A percentile compares a stretch with the other conserved stretches of the same genome.
Conservation (phyloP, 495 filamentous ascomycete species). For the Trichoderma orchidacearum region DNA sequence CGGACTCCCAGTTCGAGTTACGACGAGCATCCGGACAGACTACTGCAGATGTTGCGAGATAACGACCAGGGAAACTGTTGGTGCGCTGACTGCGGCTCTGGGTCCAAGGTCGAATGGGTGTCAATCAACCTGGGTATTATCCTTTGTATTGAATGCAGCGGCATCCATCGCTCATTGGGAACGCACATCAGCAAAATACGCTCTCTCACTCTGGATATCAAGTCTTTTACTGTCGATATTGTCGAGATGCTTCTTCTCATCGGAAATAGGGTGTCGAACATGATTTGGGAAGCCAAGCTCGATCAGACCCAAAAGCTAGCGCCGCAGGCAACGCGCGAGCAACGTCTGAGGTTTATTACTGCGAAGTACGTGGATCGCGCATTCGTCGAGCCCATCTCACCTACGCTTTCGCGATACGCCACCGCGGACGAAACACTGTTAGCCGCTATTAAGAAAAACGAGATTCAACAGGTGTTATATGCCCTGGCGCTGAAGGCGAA, state of each 20-base stretch:
- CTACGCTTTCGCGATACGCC: constrained; percentile 60
- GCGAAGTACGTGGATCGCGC: constrained; percentile 81
- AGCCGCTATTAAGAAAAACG: constrained; percentile 88
- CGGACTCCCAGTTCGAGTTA: constrained; percentile 56
- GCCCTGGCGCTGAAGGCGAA: constrained; percentile 79
- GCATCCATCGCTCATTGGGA: constrained; percentile 90
- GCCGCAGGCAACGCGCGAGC: constrained; percentile 69
- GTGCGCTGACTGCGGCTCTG: constrained; percentile 92
- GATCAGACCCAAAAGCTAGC: constrained; percentile 58
- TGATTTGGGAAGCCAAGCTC: constrained; percentile 86
- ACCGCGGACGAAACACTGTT: constrained; percentile 82
- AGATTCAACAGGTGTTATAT: constrained; percentile 82
- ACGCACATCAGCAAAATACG: constrained; percentile 97
- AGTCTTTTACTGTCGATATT: constrained; percentile 89
- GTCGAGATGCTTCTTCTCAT: constrained; percentile 87
- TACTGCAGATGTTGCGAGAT: constrained; percentile 78
- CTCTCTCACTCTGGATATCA: constrained; percentile 88
- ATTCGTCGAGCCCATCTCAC: constrained; percentile 65
- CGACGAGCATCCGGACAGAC: constrained; percentile 61
- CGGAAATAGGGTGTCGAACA: constrained; percentile 89
- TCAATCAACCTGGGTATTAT: constrained; percentile 96
- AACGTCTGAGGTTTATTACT: constrained; percentile 84
- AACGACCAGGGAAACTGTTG: constrained; percentile 85
- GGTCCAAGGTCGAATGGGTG: constrained; percentile 92
- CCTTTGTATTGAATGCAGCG: constrained; percentile 95